Conservation (phyloP, 148 eudicot species). For the Silene conica region DNA sequence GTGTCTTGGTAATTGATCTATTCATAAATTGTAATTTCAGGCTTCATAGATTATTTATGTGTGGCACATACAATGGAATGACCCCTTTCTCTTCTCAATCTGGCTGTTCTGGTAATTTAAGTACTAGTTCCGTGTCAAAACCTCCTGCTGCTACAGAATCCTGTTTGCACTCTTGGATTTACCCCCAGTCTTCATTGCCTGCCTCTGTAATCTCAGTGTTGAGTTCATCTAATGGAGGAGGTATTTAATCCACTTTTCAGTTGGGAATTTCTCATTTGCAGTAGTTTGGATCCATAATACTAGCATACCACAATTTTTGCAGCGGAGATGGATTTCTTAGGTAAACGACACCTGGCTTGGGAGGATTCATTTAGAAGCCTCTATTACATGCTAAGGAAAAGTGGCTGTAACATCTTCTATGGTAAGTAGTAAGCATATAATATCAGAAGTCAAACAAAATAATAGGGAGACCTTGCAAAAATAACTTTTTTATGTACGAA, state of each 20-base stretch:
- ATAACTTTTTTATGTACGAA: not conserved
- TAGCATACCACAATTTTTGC: constrained; percentile 20
- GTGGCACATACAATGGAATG: constrained; percentile 43
- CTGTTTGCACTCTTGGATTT: constrained; percentile 69
- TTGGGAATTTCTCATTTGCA: not conserved
- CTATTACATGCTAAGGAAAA: constrained; percentile 80
- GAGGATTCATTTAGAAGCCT: constrained; percentile 90
- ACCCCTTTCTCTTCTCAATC: constrained; percentile 31
- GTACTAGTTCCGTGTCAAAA: constrained; percentile 15
- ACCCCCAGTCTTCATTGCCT: constrained; percentile 88
- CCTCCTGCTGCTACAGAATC: constrained; percentile 25
- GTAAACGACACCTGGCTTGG: constrained; percentile 81
- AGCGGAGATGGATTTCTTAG: constrained; percentile 71
- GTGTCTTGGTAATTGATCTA: constrained; percentile 9
- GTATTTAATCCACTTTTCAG: constrained; percentile 32
- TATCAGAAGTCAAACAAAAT: not conserved
- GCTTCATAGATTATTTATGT: constrained; percentile 68
- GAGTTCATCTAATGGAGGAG: constrained; percentile 58
- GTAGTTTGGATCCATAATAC: not conserved
- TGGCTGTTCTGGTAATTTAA: constrained; percentile 28
- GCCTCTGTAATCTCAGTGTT: constrained; percentile 61
- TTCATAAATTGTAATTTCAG: constrained; percentile 36
- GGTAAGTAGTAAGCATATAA: constrained; percentile 43
- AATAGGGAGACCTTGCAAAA: not conserved
- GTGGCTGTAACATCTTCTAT: constrained; percentile 67